Base-by-base conservation (phyloP, 768 basidiomycete species). In the Lepiota venenata region DNA sequence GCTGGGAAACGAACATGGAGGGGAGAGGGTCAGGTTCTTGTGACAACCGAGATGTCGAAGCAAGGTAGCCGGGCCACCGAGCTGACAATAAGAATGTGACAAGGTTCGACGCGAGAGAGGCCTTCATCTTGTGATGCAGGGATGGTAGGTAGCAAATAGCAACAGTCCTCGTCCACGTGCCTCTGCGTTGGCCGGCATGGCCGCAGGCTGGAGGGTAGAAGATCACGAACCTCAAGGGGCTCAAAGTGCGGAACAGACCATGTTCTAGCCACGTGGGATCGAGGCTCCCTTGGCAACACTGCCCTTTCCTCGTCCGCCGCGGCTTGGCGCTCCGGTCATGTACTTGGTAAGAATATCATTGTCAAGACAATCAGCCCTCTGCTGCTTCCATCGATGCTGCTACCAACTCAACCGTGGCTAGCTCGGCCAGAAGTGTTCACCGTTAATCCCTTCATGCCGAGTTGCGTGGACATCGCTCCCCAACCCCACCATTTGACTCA, bases 221-320 rank as follows among this genome's bases (percentile, higher is more conserved):
- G 47, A 40, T 25, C 25, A 25, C 25, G 25, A 25, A 25, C 25
- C 25, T 25, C 25, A 25, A 25, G 25, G 25, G 25, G 25, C 25
- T 25, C 25, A 25, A 5, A 25, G 25, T 36, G 37, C 71, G 70
- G 72, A 74, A 72, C 66, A 69, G 40, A 65, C 66, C 72, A 73
- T 69, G 68, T 69, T 69, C 55, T 58, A 56, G 61, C 67, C 70
- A 71, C 69, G 70, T 71, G 69, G 69, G 65, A 25, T 59, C 70
- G 63, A 66, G 62, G 11, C 18, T 25, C 25, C 8, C 52, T 45
- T 45, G 44, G 27, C 29, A 35, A 53, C 44, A 46, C 16, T 42
- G n/a, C 35, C 16, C 16, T 42, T 20, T 16, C 35, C 20, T 43
- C 43, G 43, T 35, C 40, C 52, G 43, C 43, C 35, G 36, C 14